Conservation (phyloP, 257 asterid genomes). For the Solanum phureja region DNA sequence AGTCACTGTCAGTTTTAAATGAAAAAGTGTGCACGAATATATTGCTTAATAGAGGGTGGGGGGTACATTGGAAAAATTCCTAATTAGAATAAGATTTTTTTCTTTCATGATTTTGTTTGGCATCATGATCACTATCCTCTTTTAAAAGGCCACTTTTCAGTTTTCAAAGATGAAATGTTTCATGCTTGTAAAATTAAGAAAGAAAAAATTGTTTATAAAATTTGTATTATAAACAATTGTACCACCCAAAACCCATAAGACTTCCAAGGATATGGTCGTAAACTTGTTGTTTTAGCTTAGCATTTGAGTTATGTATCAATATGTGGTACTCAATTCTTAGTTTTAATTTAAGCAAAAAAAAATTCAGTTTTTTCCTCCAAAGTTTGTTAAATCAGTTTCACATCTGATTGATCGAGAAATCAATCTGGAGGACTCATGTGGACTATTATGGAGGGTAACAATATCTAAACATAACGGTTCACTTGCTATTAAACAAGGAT, state of each 20-base stretch:
- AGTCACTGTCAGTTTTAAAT: neutral
- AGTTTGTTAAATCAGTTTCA: constrained; percentile 10
- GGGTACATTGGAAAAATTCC: too few species aligned
- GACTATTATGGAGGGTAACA: constrained; percentile 27
- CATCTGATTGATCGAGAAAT: constrained; percentile 18
- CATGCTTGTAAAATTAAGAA: neutral
- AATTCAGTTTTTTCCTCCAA: constrained; percentile 29
- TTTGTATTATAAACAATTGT: too few species aligned
- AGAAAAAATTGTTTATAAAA: neutral
- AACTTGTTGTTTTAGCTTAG: too few species aligned
- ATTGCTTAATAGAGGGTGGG: neutral
- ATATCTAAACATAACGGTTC: constrained; percentile 7
- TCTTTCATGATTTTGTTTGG: too few species aligned
- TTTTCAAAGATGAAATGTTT: neutral
- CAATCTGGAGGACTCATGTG: constrained; percentile 36
- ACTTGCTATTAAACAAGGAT: constrained; percentile 42
- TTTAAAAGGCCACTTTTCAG: neutral
- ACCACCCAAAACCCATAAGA: neutral
- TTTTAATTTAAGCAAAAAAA: neutral
- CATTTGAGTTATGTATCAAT: neutral
- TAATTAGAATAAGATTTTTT: too few species aligned
- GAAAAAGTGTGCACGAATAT: neutral
- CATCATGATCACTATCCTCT: too few species aligned
- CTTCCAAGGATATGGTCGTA: neutral
- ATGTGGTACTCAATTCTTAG: neutral